Evolutionary conservation across 1,284 basidiomycete species (phyloP).

Genomic region (Ustilago loliicola): DNA sequence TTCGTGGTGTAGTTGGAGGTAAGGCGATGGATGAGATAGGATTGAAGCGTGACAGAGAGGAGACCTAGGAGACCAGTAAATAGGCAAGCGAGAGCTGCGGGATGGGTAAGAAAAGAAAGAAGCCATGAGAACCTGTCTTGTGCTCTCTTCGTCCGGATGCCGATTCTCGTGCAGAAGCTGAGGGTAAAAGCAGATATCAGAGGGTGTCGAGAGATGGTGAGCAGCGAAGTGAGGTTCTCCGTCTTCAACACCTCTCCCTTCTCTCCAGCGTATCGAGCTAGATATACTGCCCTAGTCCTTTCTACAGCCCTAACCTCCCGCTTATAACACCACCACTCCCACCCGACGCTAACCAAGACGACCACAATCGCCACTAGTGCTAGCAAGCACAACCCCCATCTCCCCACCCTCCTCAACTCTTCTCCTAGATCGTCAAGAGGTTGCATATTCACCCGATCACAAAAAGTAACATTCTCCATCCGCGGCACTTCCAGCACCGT

Average conservation of each 20-base stretch:
- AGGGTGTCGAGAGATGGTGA: constrained; percentile 56
- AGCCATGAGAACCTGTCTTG: constrained; percentile 77
- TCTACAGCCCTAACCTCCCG: constrained; percentile 42
- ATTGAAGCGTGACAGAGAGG: constrained; percentile 87
- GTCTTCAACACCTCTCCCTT: constrained; percentile 21
- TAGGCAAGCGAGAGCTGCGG: constrained; percentile 87
- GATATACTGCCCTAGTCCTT: constrained; percentile 43
- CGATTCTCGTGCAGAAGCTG: constrained; percentile 23
- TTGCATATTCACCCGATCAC: constrained; percentile 48
- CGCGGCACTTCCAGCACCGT: constrained; percentile 46
- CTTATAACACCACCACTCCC: constrained; percentile 57
- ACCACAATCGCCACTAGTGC: constrained; percentile 37
- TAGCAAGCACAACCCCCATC: constrained; percentile 36
- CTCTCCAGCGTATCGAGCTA: constrained; percentile 10
- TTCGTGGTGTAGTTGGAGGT: constrained; percentile 27
- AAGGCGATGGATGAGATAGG: constrained; percentile 74
- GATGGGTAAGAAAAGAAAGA: constrained; percentile 88
- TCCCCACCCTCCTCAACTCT: constrained; percentile 32
- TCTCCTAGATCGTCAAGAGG: constrained; percentile 53
- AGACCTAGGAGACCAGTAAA: constrained; percentile 90
- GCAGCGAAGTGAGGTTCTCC: constrained; percentile 38
- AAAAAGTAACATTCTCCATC: constrained; percentile 45
- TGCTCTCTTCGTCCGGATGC: constrained; percentile 27
- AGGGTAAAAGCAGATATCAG: constrained; percentile 44
- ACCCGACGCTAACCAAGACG: constrained; percentile 25